Conservation (phyloP, 176 grass and related monocot genomes). For the Paspalum vaginatum region DNA sequence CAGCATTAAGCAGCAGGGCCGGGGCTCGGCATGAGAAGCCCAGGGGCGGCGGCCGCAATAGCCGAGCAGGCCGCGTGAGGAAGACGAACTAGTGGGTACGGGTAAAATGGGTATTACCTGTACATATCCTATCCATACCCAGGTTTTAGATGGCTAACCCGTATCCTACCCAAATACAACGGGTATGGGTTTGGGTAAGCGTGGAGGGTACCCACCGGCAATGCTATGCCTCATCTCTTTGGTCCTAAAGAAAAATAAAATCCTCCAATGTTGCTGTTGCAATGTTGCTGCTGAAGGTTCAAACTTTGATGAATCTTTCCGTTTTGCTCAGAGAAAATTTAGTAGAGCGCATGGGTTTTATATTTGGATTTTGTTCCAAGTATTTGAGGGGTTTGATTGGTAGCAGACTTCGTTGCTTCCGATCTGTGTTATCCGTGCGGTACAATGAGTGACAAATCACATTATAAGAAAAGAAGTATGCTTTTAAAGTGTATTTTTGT, state of each 20-base stretch:
- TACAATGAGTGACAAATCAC: neutral
- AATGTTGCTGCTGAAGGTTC: neutral
- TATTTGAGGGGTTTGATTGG: neutral
- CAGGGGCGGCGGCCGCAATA: too few relatives aligned
- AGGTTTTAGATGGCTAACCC: too few relatives aligned
- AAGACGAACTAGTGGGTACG: too few relatives aligned
- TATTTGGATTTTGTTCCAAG: neutral
- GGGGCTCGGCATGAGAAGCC: too few relatives aligned
- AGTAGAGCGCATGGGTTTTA: neutral
- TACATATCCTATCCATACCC: too few relatives aligned
- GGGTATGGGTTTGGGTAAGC: too few relatives aligned
- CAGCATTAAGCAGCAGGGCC: too few relatives aligned
- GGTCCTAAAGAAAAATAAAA: neutral
- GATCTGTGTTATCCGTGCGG: neutral
- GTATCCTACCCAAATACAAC: too few relatives aligned
- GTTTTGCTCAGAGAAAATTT: neutral
- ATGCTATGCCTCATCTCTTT: neutral
- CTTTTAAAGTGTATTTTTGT: neutral
- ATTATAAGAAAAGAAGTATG: neutral
- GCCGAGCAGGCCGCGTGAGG: too few relatives aligned
- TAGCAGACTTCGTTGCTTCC: neutral
- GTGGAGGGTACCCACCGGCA: too few relatives aligned
- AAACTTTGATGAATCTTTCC: neutral
- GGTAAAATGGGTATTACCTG: too few relatives aligned
- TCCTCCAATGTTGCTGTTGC: too few relatives aligned